phyloP scores from a whole-genome alignment of 179 eudicot genomes.

The Camellia oleifera region DNA sequence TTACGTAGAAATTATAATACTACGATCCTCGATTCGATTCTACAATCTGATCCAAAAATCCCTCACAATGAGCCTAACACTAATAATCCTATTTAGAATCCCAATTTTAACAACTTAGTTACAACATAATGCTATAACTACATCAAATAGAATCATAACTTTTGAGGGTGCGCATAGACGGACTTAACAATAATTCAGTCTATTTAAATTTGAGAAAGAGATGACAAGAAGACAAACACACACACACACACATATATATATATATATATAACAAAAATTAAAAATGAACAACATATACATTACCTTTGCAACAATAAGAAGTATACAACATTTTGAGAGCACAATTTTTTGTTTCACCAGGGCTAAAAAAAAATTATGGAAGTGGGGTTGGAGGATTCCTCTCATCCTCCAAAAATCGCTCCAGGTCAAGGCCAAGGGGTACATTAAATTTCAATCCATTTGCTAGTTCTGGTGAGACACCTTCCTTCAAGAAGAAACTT shows the following conservation, averaged over 20 bases:
- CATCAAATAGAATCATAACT: too few species aligned
- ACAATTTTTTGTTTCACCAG: neutral
- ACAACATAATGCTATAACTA: too few species aligned
- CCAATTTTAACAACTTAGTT: too few species aligned
- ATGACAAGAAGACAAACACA: neutral
- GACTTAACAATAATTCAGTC: too few species aligned
- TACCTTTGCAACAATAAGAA: neutral
- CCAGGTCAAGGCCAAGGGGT: neutral
- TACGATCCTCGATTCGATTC: too few species aligned
- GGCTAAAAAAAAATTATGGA: neutral
- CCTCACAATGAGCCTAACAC: too few species aligned
- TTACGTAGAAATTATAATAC: too few species aligned
- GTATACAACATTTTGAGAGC: neutral
- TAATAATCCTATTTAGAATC: too few species aligned
- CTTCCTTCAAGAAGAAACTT: constrained; percentile 1
- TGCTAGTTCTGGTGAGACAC: neutral
- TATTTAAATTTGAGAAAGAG: neutral
- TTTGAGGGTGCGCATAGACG: too few species aligned
- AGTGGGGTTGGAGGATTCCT: neutral
- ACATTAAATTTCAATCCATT: neutral
- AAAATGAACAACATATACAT: too few species aligned
- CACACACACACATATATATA: neutral
- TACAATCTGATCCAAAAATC: too few species aligned
- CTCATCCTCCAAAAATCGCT: neutral
- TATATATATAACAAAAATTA: too few species aligned